Evolutionary conservation across 2,329 filamentous ascomycete species (phyloP), one percentile per base, ranked within the genome.

Genomic region (Colletotrichum paranaense): DNA sequence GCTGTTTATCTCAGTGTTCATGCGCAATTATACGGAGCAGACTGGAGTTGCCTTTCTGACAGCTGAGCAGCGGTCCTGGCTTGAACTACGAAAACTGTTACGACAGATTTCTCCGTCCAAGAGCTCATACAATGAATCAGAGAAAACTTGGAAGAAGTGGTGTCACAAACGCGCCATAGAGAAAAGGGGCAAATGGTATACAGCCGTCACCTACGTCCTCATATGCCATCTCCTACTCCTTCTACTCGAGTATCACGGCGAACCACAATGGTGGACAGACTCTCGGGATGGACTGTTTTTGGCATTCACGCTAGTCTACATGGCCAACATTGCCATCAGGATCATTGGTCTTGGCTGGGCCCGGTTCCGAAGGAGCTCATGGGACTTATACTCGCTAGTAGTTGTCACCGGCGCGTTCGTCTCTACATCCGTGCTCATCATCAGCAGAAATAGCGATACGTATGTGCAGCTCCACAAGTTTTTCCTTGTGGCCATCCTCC

Each of bases 1-100:
- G 1, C 86, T 99, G 80, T 99, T 99, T 82, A 97, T 99, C 60
- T 98, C 97, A 69, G 97, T 99, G 74, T 99, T 99, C 82, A 99
- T 99, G 97, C 94, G 97, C 74, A 99, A 98, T 82, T 99, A 99
- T 83, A 99, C 97, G 0, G 97, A 99, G 83, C 95, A 98, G 83
- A 99, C 97, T 0, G 97, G 97, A 1, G 97, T 99, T 56, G 97
- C 97, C 2, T 99, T 96, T 81, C 86, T 99, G 78, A 99, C 97
- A 1, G 93, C 95, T 0, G 97, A 99, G 78, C 97, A 99, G 81
- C 92, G 97, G 77, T 98, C 96, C 0, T 99, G 97, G 97, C 89
- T 99, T 16, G 97, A 99, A 82, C 84, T 99, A 77, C 91, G 97
- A 70, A 99, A 99, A 83, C 87, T 98, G 28, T 86, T 99, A 52